Evolutionary conservation across 2,329 filamentous ascomycete genomes (phyloP).

Genomic region (Epichloe uncinata): DNA sequence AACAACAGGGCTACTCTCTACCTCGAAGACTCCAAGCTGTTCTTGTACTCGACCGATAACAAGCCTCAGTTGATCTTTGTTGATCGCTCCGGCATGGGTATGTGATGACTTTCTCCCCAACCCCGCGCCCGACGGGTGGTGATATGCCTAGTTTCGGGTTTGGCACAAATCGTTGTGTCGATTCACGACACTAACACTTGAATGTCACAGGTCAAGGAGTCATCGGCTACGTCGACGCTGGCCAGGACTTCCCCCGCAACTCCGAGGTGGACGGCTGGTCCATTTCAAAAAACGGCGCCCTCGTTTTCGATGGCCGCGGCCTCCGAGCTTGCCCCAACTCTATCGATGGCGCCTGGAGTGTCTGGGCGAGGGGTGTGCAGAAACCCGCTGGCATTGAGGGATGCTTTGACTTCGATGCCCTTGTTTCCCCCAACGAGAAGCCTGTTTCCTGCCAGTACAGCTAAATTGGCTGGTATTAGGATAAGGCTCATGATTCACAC

Average conservation of each 20-base stretch:
- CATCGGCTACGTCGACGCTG: constrained; percentile 38
- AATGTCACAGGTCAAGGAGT: constrained; percentile 32
- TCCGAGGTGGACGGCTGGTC: constrained; percentile 34
- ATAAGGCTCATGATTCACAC: not conserved
- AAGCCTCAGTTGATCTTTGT: constrained; percentile 36
- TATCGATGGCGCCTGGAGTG: constrained; percentile 27
- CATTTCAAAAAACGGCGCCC: constrained; percentile 24
- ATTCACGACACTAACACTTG: constrained; percentile 2
- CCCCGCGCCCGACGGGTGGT: too few species aligned
- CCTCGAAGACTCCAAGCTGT: constrained; percentile 31
- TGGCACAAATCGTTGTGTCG: too few species aligned
- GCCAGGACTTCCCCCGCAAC: constrained; percentile 25
- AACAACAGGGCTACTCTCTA: constrained; percentile 35
- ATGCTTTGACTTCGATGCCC: not conserved
- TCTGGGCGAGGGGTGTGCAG: constrained; percentile 20
- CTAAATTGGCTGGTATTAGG: not conserved
- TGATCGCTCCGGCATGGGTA: constrained; percentile 47
- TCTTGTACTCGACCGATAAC: constrained; percentile 29
- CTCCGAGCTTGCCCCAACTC: constrained; percentile 41
- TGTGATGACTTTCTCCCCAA: constrained; percentile 6
- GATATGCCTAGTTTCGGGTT: too few species aligned
- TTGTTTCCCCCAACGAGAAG: not conserved
- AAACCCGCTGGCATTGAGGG: not conserved
- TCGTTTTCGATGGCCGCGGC: constrained; percentile 30
- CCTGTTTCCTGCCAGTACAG: constrained; percentile 3